Evolutionary conservation across 2,329 filamentous ascomycete species (phyloP), one percentile per base, ranked within the genome.

Genomic region (Fusarium pseudograminearum): DNA sequence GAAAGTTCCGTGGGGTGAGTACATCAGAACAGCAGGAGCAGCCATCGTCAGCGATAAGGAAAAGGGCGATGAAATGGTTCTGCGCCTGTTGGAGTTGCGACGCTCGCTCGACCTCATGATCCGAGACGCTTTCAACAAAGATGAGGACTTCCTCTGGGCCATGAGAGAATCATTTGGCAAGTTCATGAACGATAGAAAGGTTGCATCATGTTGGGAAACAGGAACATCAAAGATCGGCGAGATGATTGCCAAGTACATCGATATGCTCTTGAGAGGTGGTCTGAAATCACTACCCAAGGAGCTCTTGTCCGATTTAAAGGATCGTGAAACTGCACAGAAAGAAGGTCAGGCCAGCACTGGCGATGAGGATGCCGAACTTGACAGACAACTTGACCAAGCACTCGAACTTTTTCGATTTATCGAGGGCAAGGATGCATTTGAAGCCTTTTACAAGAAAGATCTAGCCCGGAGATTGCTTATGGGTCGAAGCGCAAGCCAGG

Each of bases 371-470:
- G 90, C 91, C 1, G 94, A 98, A 78, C 87, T 99, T 61, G 94
- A 97, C 75, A 89, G 91, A 38, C 96, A 98, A 77, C 85, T 99
- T 14, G 94, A 99, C 73, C 92, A 97, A 76, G 94, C 93, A 0
- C 84, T 99, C 4, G 95, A 98, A 78, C 84, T 99, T 7, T 99
- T 99, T 86, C 89, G 97, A 7, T 98, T 98, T 78, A 93, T 99
- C 34, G 91, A 98, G 76, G 96, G 96, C 70, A 99, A 99, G 79
- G 95, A 97, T 57, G 93, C 98, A 0, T 99, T 99, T 69, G 96
- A 99, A 78, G 95, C 96, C 2, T 99, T 99, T 78, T 99, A 99
- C 86, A 99, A 99, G 84, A 97, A 96, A 76, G 96, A 98, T 76
- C 86, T 99, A 52, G 95, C 97, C 2, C 88, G 94, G 18, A 88